Percentiles rank a stretch among this genome's conserved stretches.
Evolutionary conservation across 805 yeast genomes (phyloP).

Genomic region (Hanseniaspora lachancei): DNA sequence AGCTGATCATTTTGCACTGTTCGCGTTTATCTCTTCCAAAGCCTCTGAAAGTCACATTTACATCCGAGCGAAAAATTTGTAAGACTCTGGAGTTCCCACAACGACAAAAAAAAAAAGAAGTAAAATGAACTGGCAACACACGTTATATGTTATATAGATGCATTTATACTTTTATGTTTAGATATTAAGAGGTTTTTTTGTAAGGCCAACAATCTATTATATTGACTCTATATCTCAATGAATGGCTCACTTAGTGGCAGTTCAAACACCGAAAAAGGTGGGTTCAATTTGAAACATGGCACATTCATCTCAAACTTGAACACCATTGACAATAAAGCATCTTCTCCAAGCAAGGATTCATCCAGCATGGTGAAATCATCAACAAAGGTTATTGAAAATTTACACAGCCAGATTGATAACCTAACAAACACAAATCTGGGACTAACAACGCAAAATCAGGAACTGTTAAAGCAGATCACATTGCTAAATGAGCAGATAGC

Average conservation of each 20-base stretch:
- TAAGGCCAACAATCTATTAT: no score
- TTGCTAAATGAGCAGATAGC: slow-evolving; percentile 6
- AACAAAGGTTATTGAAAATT: slow-evolving; percentile 31
- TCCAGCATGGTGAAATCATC: slow-evolving; percentile 15
- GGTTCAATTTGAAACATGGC: slow-evolving; percentile 8
- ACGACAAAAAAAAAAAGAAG: background rate
- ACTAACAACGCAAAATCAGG: slow-evolving; percentile 31
- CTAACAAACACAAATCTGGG: slow-evolving; percentile 32
- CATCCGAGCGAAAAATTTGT: no score
- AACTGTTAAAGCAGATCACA: slow-evolving; percentile 29
- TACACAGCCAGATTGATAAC: slow-evolving; percentile 40
- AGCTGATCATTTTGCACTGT: no score
- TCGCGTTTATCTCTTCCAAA: no score
- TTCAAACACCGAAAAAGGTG: background rate
- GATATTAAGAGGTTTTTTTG: no score
- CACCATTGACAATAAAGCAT: background rate
- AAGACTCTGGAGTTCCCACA: no score
- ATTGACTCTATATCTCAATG: background rate
- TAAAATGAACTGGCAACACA: no score
- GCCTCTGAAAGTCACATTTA: no score
- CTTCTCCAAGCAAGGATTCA: slow-evolving; percentile 1
- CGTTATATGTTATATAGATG: no score
- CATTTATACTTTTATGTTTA: no score
- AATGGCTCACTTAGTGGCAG: background rate
- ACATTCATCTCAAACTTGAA: slow-evolving; percentile 5